Evolutionary conservation across 805 yeast species (phyloP), one percentile per base, ranked within the genome.

Genomic region (Phaffomyces opuntiae): DNA sequence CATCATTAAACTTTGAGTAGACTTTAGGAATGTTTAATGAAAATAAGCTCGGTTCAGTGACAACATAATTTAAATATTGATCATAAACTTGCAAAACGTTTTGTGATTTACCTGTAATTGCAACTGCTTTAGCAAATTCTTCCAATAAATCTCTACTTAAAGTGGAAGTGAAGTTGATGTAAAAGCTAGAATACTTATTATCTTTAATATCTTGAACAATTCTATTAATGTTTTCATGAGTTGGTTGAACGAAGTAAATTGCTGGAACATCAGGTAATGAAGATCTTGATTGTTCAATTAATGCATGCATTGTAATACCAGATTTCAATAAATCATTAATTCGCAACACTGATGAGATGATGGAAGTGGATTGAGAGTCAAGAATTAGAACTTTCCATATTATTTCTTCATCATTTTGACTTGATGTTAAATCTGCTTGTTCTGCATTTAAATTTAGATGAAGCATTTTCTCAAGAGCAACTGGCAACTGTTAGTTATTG

Each of bases 261-360:
- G 81, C 98, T 0, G 98, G 97, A 13, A 91, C 98, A 57, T 93
- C 99, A 2, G 95, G 90, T 43, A 93, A 72, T 1, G 91, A 76
- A n/a, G 90, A 78, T 50, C 99, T 73, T 47, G 75, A 78, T 40
- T 88, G 73, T 45, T 72, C 72, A 45, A 91, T 79, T 42, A 85
- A 66, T 48, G 91, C 74, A 61, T 93, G 98, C 57, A 89, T 83
- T 0, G 99, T 93, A 46, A 93, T 82, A 9, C 99, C 99, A 60
- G 87, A 86, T 53, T 83, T 80, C 54, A 93, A 73, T 53, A 93
- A 71, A 62, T 95, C 99, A 56, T 88, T 88, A 50, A 91, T 96
- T 48, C 98, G 73, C 46, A 93, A 67, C n/a, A 93, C 91, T 7
- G 96, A 85, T 3, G 97, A 89, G 7, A 93, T 77, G 37, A 93